A percentile compares a stretch with the other conserved stretches of the same genome.
Conservation (phyloP, 345 rosid species). For the Lagerstroemia speciosa region DNA sequence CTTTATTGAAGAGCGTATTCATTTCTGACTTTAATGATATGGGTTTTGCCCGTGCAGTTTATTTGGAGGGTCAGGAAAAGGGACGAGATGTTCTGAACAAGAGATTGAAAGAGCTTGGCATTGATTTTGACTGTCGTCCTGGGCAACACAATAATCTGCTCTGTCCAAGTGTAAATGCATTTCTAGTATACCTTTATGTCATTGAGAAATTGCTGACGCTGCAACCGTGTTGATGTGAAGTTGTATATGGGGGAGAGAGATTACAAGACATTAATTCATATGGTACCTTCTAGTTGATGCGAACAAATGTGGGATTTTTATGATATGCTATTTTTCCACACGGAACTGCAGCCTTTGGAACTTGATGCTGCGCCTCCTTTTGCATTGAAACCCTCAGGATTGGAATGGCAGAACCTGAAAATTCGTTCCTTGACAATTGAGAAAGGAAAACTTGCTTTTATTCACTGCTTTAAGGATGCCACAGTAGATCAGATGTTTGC, state of each 20-base stretch:
- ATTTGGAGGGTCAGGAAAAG: slow-evolving; percentile 19
- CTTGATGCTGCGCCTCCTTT: background rate
- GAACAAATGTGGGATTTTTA: background rate
- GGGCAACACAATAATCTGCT: slow-evolving; percentile 47
- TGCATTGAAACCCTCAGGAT: background rate
- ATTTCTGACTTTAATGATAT: background rate
- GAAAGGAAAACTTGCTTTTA: background rate
- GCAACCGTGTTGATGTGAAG: background rate
- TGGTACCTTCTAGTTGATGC: background rate
- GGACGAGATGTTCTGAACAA: slow-evolving; percentile 23
- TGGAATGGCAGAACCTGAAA: background rate
- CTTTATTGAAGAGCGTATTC: background rate
- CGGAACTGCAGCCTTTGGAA: background rate
- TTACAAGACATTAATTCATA: background rate
- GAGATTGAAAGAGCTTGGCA: slow-evolving; percentile 43
- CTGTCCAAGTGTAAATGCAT: slow-evolving; percentile 54
- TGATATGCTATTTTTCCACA: background rate
- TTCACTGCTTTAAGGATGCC: background rate
- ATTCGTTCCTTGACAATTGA: background rate
- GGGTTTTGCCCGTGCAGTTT: slow-evolving; percentile 19
- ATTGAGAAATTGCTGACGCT: background rate
- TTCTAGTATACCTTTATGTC: background rate
- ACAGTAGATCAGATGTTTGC: background rate
- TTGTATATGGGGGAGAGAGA: background rate
- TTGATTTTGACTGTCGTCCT: slow-evolving; percentile 32